A percentile compares a stretch with the other conserved stretches of the same genome.
phyloP scores from a whole-genome alignment of 192 early-diverging fungal species.

The Entrophospora sp. region DNA sequence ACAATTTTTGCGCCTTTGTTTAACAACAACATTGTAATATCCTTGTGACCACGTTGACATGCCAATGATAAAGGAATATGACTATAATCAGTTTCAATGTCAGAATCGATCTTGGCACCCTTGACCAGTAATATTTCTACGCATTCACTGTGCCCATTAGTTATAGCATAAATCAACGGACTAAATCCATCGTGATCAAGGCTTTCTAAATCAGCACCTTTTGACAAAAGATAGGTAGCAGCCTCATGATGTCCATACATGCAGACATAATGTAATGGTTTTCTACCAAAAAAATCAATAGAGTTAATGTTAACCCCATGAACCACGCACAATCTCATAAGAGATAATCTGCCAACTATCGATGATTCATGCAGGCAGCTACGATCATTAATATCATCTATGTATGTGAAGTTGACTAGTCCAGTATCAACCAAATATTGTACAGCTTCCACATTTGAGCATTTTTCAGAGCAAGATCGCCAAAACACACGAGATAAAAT shows the following conservation, averaged over 20 bases:
- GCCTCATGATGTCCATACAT: conserved; percentile 80
- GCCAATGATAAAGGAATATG: conserved; percentile 76
- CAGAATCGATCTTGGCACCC: conserved; percentile 55
- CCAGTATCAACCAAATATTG: conserved; percentile 55
- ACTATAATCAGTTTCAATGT: conserved; percentile 45
- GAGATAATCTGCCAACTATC: conserved; percentile 63
- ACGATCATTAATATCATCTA: conserved; percentile 90
- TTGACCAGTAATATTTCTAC: conserved; percentile 66
- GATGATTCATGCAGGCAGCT: conserved; percentile 86
- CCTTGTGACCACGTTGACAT: conserved; percentile 83
- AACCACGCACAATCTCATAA: conserved; percentile 52
- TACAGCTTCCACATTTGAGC: conserved; percentile 39
- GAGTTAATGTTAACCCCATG: conserved; percentile 45
- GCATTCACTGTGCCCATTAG: conserved; percentile 69
- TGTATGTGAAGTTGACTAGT: conserved; percentile 67
- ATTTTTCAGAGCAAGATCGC: conserved; percentile 52
- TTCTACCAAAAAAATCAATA: conserved; percentile 85
- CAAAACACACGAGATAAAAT: conserved; percentile 67
- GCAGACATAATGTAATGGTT: conserved; percentile 86
- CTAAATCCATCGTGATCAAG: conserved; percentile 87
- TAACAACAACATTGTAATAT: conserved; percentile 77
- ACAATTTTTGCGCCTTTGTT: conserved; percentile 64
- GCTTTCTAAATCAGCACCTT: conserved; percentile 40
- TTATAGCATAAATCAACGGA: conserved; percentile 81
- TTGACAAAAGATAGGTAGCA: conserved; percentile 47